Conservation (phyloP, 805 yeast species). For the Candida loeiensis region DNA sequence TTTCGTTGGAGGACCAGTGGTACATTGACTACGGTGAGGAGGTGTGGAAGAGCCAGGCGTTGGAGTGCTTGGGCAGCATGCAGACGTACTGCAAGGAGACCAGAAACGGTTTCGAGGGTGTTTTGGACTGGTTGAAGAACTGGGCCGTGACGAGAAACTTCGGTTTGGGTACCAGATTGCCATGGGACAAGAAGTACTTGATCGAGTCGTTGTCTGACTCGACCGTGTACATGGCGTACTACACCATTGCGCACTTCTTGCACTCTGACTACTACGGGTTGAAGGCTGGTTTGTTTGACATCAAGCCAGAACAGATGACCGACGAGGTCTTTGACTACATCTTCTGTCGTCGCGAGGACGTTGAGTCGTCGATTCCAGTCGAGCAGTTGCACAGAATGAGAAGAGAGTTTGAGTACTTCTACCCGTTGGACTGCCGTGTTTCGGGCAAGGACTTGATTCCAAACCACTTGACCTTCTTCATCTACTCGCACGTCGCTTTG, state of each 20-base stretch:
- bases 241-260: constrained; percentile 81
- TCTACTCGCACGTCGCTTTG: constrained; percentile 87
- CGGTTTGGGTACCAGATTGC: constrained; percentile 91
- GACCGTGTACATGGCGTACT: constrained; percentile 91
- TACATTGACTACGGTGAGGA: constrained; percentile 96
- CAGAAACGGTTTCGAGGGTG: constrained; percentile 88
- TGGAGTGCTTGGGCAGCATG: constrained; percentile 73
- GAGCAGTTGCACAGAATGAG: constrained; percentile 70
- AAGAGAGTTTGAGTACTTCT: constrained; percentile 94
- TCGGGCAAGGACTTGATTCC: constrained; percentile 98
- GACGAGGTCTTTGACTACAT: constrained; percentile 91
- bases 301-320: constrained; percentile 81
- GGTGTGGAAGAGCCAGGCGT: constrained; percentile 76
- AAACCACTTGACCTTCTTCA: constrained; percentile 93
- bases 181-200: constrained; percentile 93
- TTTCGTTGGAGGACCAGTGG: constrained; percentile 98
- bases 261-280: constrained; percentile 86
- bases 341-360: constrained; percentile 66
- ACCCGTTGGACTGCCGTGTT: constrained; percentile 87
- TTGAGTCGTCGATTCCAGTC: constrained; percentile 56
- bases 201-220: constrained; percentile 96
- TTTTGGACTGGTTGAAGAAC: constrained; percentile 91
- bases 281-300: constrained; percentile 65
- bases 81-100: constrained; percentile 80
- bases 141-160: constrained; percentile 98